A percentile compares a stretch with the other conserved stretches of the same genome.
Conservation (phyloP, 768 basidiomycete genomes). For the Ramaria sp. region DNA sequence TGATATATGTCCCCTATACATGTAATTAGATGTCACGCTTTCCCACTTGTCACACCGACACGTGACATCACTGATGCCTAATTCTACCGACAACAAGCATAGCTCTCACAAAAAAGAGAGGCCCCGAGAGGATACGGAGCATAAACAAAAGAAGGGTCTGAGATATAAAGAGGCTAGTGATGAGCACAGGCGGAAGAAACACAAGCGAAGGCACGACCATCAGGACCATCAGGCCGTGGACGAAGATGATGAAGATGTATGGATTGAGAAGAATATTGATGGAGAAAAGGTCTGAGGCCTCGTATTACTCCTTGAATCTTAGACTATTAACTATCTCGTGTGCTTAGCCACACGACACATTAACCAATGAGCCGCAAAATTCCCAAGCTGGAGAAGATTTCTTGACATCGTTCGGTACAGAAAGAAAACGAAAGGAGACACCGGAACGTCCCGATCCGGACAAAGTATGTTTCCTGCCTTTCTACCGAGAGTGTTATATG, state of each 20-base stretch:
- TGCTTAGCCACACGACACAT: slow-evolving; percentile 1
- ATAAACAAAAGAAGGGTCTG: not conserved
- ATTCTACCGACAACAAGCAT: not conserved
- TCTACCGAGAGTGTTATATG: slow-evolving; percentile 8
- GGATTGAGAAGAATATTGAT: slow-evolving; percentile 83
- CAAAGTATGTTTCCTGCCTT: slow-evolving; percentile 36
- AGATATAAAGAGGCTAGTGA: not conserved
- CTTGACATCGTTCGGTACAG: slow-evolving; percentile 80
- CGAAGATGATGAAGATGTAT: slow-evolving; percentile 55
- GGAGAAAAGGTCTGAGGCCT: slow-evolving; percentile 56
- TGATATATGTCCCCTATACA: too few species aligned
- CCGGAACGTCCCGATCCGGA: slow-evolving; percentile 53
- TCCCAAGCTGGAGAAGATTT: slow-evolving; percentile 61
- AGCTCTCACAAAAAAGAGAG: not conserved
- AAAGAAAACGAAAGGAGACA: slow-evolving; percentile 54
- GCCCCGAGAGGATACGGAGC: not conserved
- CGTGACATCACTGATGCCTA: slow-evolving; percentile 8
- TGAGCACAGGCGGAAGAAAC: slow-evolving; percentile 1
- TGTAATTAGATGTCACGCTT: too few species aligned
- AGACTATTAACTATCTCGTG: slow-evolving; percentile 83
- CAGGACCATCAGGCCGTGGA: slow-evolving; percentile 1
- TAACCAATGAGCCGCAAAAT: slow-evolving; percentile 15
- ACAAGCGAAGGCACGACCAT: slow-evolving; percentile 4
- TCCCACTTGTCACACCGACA: not conserved
- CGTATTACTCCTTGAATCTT: slow-evolving; percentile 39